These are phyloP conservation scores for Microbotryum intermedium DNA, from an alignment of 1,284 basidiomycete genomes.

Conservation along the genomic window DNA sequence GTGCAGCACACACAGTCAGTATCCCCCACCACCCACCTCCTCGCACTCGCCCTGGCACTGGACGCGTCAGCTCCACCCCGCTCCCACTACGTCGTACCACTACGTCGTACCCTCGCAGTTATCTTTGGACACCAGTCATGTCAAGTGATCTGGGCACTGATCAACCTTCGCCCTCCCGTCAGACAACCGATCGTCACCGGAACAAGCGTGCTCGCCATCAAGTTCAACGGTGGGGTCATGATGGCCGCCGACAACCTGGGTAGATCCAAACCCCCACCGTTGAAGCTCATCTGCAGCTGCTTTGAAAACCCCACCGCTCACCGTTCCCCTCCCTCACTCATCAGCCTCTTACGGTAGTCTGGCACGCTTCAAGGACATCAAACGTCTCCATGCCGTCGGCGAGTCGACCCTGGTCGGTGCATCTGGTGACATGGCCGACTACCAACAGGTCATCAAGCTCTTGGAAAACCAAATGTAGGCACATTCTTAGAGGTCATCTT, in stretches of 20 bases:
- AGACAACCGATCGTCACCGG: slow-evolving; percentile 95
- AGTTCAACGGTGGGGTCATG: slow-evolving; percentile 95
- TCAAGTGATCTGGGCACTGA: too few relatives aligned
- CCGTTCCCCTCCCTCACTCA: neutral
- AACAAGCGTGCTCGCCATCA: slow-evolving; percentile 86
- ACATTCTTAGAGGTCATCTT: too few relatives aligned
- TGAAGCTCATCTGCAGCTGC: neutral
- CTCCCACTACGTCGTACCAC: neutral
- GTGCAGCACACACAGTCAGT: slow-evolving; percentile 68
- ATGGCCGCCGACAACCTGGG: slow-evolving; percentile 98
- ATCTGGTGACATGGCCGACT: slow-evolving; percentile 95
- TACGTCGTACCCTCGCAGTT: too few relatives aligned
- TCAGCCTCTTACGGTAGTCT: slow-evolving; percentile 96
- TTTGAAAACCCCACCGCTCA: neutral
- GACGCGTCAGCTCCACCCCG: neutral
- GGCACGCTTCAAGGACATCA: slow-evolving; percentile 90
- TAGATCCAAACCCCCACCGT: slow-evolving; percentile 41
- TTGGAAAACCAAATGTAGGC: slow-evolving; percentile 58
- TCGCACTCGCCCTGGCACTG: neutral
- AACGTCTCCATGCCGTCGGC: slow-evolving; percentile 77
- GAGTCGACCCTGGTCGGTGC: slow-evolving; percentile 79
- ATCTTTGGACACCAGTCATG: too few relatives aligned
- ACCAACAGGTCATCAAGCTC: slow-evolving; percentile 79
- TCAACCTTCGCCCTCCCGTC: neutral
- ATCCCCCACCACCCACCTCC: neutral